A percentile compares a stretch with the other conserved stretches of the same genome.
These are phyloP conservation scores for Salvia sclarea DNA, from an alignment of 305 asterid species.

Conservation along the genomic window DNA sequence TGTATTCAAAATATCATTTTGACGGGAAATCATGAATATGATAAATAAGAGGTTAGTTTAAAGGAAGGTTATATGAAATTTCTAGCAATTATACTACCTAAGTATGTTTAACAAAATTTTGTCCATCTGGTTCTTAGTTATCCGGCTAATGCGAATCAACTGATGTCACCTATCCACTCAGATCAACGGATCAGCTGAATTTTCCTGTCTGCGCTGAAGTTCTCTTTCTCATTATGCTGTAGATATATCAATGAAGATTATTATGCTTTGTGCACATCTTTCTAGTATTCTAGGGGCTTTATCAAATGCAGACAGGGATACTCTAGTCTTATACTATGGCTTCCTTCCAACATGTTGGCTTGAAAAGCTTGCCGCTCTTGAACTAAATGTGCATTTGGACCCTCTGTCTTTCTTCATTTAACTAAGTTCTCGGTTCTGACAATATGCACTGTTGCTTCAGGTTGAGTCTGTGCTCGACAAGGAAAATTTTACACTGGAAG, in stretches of 20 bases:
- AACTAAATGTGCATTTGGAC: conserved; percentile 8
- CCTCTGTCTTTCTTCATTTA: neutral
- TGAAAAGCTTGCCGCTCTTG: conserved; percentile 26
- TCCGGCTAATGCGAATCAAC: neutral
- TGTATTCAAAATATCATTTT: neutral
- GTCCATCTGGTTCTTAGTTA: neutral
- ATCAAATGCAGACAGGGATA: conserved; percentile 5
- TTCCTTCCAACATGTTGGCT: conserved; percentile 5
- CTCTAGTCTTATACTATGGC: neutral
- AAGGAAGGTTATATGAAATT: neutral
- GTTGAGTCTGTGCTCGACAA: conserved; percentile 92
- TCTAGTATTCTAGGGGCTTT: conserved; percentile 5
- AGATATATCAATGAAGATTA: neutral
- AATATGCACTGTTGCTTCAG: conserved; percentile 39
- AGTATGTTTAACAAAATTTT: neutral
- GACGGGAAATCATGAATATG: neutral
- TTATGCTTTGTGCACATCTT: neutral
- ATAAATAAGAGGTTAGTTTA: conserved; percentile 12
- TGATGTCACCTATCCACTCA: neutral
- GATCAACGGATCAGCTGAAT: neutral
- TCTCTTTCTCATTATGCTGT: neutral
- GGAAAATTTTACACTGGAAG: conserved; percentile 86
- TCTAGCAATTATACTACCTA: conserved; percentile 1
- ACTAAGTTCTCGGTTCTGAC: conserved; percentile 25
- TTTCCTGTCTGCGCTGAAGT: neutral